Conservation (phyloP, 176 grass and related monocot genomes). For the Phoenix dactylifera region DNA sequence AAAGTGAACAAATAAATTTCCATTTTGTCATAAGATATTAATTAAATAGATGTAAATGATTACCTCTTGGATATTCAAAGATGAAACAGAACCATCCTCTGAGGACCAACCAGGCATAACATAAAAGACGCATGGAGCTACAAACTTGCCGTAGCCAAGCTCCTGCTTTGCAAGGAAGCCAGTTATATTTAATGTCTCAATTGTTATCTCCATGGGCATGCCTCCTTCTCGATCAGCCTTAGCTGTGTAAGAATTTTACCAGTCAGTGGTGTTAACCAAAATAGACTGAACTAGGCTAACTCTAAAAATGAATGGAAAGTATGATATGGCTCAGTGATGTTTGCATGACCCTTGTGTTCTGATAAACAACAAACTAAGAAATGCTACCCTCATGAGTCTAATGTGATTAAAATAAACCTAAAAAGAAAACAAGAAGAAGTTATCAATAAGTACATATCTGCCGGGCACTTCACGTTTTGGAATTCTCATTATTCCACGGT, state of each 20-base stretch:
- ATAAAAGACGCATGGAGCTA: constrained; percentile 42
- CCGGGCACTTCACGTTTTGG: constrained; percentile 39
- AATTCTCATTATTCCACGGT: constrained; percentile 45
- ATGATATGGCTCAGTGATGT: no score
- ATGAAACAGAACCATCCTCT: no score
- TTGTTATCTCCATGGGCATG: constrained; percentile 48
- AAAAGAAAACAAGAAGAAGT: not conserved
- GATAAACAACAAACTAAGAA: not conserved
- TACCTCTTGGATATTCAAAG: no score
- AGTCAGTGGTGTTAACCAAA: constrained; percentile 4
- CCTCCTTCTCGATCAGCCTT: constrained; percentile 61
- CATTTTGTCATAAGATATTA: not conserved
- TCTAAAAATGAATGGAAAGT: no score
- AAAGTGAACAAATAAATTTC: not conserved
- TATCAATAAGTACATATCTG: constrained; percentile 50
- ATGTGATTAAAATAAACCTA: not conserved
- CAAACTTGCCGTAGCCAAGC: constrained; percentile 33
- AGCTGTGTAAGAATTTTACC: constrained; percentile 35
- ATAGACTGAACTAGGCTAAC: no score
- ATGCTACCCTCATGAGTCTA: not conserved
- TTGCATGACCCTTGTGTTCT: no score
- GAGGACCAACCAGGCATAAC: not conserved
- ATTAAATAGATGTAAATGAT: not conserved
- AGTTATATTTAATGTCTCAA: constrained; percentile 27
- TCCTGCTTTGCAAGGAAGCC: constrained; percentile 41